phyloP scores from a whole-genome alignment of 2,329 filamentous ascomycete genomes.

The Fusarium zealandicum region DNA sequence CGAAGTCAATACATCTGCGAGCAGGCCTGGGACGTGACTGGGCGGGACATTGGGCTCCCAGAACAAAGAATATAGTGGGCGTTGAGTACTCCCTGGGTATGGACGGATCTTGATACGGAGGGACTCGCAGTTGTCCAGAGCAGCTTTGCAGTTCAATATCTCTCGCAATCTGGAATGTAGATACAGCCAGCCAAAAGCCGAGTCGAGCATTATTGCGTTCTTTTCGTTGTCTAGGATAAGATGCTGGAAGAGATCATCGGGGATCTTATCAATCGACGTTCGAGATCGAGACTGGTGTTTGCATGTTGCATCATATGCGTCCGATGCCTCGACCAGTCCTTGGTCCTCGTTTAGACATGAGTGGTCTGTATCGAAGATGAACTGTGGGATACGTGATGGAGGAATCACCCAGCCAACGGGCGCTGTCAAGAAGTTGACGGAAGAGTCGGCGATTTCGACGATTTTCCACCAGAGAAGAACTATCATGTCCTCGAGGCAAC shows the following conservation, averaged over 20 bases:
- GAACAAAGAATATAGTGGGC: neutral
- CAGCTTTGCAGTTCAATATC: neutral
- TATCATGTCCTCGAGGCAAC: neutral
- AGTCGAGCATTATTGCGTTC: neutral
- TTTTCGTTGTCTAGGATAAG: neutral
- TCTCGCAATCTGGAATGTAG: neutral
- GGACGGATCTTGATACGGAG: neutral
- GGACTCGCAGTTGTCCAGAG: neutral
- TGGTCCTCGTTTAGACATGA: neutral
- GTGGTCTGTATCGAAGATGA: neutral
- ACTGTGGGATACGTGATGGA: neutral
- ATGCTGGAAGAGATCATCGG: neutral
- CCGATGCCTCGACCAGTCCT: neutral
- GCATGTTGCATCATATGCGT: neutral
- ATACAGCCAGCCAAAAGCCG: neutral
- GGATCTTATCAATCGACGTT: neutral
- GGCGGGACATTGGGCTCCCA: neutral
- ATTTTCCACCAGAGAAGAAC: neutral
- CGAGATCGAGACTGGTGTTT: neutral
- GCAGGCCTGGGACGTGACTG: neutral
- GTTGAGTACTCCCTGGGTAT: neutral
- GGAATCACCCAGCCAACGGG: neutral
- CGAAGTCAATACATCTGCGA: neutral
- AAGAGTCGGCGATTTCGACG: neutral
- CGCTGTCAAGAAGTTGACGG: neutral